These are phyloP conservation scores for Ambrosia artemisiifolia DNA, from an alignment of 129 eudicot species.

Conservation along the genomic window DNA sequence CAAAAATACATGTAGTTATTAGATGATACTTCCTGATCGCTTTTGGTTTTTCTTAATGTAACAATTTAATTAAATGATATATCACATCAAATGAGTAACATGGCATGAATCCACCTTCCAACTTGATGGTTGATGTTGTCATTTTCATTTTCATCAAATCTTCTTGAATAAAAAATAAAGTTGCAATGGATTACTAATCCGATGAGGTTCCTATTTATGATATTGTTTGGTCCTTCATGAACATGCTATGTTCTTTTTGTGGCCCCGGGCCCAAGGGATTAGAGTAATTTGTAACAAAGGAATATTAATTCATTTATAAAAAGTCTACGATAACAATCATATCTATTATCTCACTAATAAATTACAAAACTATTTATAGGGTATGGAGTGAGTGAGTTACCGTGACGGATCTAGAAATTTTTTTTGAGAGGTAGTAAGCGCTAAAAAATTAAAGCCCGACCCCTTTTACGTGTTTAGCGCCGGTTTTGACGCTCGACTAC, in stretches of 20 bases:
- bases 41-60: not conserved
- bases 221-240: constrained; percentile 15
- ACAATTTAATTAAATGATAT: not conserved
- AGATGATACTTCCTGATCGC: not conserved
- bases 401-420: no score
- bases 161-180: not conserved
- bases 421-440: no score
- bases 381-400: no score
- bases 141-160: not conserved
- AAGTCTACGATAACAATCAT: no score
- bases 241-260: constrained; percentile 7
- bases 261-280: constrained; percentile 4
- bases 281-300: not conserved
- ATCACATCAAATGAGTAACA: not conserved
- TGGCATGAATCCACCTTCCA: not conserved
- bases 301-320: no score
- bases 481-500: no score
- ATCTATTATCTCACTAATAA: no score
- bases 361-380: no score
- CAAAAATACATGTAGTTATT: not conserved
- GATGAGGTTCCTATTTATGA: constrained; percentile 6
- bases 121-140: constrained; percentile 7
- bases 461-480: no score
- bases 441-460: no score
- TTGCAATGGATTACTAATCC: constrained; percentile 1